Evolutionary conservation across 768 basidiomycete species (phyloP).

Genomic region (Leccinum ochraceum): DNA sequence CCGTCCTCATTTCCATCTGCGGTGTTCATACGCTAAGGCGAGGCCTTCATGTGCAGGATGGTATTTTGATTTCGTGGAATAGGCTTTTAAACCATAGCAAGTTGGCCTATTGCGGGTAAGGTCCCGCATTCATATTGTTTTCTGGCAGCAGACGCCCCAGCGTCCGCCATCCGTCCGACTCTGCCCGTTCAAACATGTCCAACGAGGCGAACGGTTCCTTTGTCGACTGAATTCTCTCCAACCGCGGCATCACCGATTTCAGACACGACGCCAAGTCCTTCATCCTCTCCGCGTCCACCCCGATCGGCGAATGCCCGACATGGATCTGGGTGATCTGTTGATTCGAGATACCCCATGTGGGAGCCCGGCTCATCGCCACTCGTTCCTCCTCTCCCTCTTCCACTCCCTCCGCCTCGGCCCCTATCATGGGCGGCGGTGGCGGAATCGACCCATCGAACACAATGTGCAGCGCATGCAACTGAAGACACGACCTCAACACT

Average conservation of each 20-base stretch:
- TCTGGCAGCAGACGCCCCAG: not conserved
- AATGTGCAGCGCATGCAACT: constrained; percentile 13
- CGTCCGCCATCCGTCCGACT: not conserved
- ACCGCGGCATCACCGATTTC: constrained; percentile 12
- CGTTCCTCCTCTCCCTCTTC: not conserved
- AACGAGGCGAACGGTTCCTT: not conserved
- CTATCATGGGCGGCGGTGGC: not conserved
- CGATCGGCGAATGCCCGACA: constrained; percentile 17
- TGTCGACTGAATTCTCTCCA: constrained; percentile 1
- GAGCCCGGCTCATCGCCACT: not conserved
- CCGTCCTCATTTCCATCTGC: no score
- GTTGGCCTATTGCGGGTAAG: not conserved
- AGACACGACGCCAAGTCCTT: constrained; percentile 12
- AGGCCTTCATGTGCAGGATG: no score
- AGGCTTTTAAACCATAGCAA: not conserved
- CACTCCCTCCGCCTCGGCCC: not conserved
- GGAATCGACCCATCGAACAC: constrained; percentile 17
- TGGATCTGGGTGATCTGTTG: constrained; percentile 10
- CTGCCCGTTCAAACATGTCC: not conserved
- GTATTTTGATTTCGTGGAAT: not conserved
- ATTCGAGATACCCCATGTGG: constrained; percentile 10
- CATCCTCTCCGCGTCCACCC: not conserved
- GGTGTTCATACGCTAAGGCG: no score
- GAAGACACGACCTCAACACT: constrained; percentile 13
- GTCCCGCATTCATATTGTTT: not conserved